Evolutionary conservation across 441 rosid genomes (phyloP).

Genomic region (Adansonia grandidieri): DNA sequence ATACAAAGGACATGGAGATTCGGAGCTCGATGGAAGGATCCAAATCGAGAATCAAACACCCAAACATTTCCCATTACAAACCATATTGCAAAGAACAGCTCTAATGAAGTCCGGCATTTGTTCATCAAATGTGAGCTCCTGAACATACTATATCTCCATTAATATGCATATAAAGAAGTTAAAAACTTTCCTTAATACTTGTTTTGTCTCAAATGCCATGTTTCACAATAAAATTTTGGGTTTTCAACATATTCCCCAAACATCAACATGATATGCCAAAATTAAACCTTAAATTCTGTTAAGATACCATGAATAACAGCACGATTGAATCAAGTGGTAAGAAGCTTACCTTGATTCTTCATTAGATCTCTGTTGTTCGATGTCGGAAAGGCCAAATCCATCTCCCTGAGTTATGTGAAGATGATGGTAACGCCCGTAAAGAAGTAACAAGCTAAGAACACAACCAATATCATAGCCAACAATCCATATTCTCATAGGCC

Average conservation of each 20-base stretch:
- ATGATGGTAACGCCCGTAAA: constrained; percentile 79
- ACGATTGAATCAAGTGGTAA: neutral
- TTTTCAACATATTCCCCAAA: neutral
- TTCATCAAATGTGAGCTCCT: constrained; percentile 82
- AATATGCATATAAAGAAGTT: neutral
- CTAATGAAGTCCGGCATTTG: constrained; percentile 80
- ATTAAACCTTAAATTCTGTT: neutral
- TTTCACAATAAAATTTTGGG: neutral
- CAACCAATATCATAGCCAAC: constrained; percentile 84
- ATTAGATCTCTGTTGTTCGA: constrained; percentile 71
- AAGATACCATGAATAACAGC: neutral
- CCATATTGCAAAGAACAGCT: constrained; percentile 58
- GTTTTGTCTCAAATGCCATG: no score
- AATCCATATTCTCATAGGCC: constrained; percentile 96
- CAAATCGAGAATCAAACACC: constrained; percentile 91
- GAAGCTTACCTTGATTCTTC: constrained; percentile 72
- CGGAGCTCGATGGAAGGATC: constrained; percentile 76
- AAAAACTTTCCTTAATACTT: no score
- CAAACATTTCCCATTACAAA: constrained; percentile 95
- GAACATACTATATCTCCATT: constrained; percentile 34
- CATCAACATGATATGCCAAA: neutral
- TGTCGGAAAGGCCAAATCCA: constrained; percentile 52
- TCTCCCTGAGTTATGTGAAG: constrained; percentile 48
- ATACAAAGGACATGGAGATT: constrained; percentile 83
- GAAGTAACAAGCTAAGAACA: constrained; percentile 64